These are phyloP conservation scores for Endoconidiophora laricicola DNA, from an alignment of 2,329 filamentous ascomycete genomes.

Conservation along the genomic window DNA sequence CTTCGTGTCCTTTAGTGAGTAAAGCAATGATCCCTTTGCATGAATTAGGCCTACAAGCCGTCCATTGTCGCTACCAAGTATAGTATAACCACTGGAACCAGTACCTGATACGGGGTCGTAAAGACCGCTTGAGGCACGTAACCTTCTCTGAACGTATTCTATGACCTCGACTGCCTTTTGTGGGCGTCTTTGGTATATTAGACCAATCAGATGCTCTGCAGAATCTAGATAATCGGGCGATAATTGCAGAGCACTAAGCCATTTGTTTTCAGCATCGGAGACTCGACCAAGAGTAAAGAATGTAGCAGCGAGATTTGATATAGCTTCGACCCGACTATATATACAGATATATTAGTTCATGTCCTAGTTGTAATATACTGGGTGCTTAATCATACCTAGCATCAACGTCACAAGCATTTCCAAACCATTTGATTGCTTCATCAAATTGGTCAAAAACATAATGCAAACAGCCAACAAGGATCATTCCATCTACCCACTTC, in stretches of 20 bases:
- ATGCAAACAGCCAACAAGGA: conserved; percentile 77
- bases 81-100: conserved; percentile 56
- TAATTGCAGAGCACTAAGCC: conserved; percentile 67
- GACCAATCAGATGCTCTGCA: conserved; percentile 79
- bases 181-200: conserved; percentile 70
- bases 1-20: conserved; percentile 67
- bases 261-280: conserved; percentile 70
- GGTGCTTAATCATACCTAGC: conserved; percentile 29
- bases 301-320: conserved; percentile 84
- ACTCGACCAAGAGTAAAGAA: conserved; percentile 68
- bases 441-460: conserved; percentile 79
- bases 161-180: conserved; percentile 80
- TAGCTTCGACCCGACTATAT: conserved; percentile 68
- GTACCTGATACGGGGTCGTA: conserved; percentile 7
- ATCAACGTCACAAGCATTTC: conserved; percentile 40
- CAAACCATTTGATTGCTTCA: conserved; percentile 60
- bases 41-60: conserved; percentile 86
- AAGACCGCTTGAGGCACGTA: conserved; percentile 22
- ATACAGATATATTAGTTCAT: conserved; percentile 18
- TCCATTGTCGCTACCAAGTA: conserved; percentile 77
- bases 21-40: conserved; percentile 97
- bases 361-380: neutral
- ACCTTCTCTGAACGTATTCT: conserved; percentile 59
- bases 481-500: conserved; percentile 86
- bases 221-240: conserved; percentile 86